Base-by-base conservation (phyloP, 116 monocot genomes). In the Posidonia oceanica region DNA sequence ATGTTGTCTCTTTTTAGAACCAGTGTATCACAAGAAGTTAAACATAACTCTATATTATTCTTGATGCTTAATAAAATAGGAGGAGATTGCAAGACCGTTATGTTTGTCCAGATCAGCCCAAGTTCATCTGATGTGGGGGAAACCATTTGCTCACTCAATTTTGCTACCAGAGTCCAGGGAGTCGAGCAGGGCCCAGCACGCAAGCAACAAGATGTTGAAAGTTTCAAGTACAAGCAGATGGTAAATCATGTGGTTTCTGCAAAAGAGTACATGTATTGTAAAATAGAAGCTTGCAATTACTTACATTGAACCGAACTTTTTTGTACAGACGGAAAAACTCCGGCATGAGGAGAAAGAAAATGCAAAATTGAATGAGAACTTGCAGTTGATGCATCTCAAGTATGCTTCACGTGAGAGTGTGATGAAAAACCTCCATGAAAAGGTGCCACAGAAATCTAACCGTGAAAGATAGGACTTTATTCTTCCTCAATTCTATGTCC, bases 71-170 rank as follows among this genome's bases (percentile, higher is more conserved):
- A 20, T 58, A 3, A 58, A 58, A 75, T 75, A 96, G 95, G 95
- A 54, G 91, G 96, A 36, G 96, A 91, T 65, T 96, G 96, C 85
- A 96, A 96, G 72, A 89, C 96, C 22, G 78, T 96, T 3, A 96
- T 96, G 96, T 81, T 96, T 69, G 89, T 84, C 62, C 96, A 96
- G 72, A 91, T 96, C 61, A 96, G 96, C 55, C 91, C 96, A 52
- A 85, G 91, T 62, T 87, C 88, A 44, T 79, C 80, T 6, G 96
- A 96, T 68, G 37, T 85, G 52, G 96, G 91, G 38, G 96, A 96
- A 75, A 91, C 96, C 14, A 76, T 91, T 23, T 89, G 91, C 66
- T 85, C 96, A 53, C 69, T 96, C 11, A 96, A 89, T 66, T 96
- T 91, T 72, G 91, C 96, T 17, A 89, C 79, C 69, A 73, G 96